A percentile compares a stretch with the other conserved stretches of the same genome.
Conservation (phyloP, 2,329 filamentous ascomycete species). For the Talaromyces sp. region DNA sequence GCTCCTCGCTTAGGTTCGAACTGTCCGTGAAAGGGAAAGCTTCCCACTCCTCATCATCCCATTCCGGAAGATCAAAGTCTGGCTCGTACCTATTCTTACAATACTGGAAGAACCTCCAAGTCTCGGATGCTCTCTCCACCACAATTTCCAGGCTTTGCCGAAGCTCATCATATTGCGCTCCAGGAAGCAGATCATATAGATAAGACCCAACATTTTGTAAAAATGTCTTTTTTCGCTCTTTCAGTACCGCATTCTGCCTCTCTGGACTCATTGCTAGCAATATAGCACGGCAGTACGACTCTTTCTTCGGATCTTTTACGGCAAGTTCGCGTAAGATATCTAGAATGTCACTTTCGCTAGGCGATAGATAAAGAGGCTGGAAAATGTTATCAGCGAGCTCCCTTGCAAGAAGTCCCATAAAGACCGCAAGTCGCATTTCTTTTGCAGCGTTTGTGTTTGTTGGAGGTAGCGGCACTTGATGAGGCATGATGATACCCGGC, state of each 20-base stretch:
- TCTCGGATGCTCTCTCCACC: background rate
- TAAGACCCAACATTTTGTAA: background rate
- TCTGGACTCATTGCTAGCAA: background rate
- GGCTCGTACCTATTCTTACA: background rate
- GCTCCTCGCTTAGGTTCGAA: background rate
- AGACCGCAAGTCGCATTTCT: background rate
- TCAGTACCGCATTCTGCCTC: background rate
- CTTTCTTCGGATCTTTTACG: background rate
- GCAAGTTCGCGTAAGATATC: background rate
- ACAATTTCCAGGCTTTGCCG: background rate
- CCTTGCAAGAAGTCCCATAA: background rate
- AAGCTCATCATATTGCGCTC: background rate
- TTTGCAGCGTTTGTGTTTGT: background rate
- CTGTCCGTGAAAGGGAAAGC: background rate
- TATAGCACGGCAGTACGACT: background rate
- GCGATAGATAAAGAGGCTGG: background rate
- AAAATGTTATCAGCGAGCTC: background rate
- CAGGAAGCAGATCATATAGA: background rate
- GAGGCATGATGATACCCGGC: background rate
- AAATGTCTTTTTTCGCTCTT: background rate
- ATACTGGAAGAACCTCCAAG: background rate
- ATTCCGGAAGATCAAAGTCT: background rate
- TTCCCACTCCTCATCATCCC: background rate
- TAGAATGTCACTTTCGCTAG: background rate
- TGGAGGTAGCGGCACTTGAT: background rate